Evolutionary conservation across 2,329 filamentous ascomycete species (phyloP).

Genomic region (Colletotrichum neosansevieriae): DNA sequence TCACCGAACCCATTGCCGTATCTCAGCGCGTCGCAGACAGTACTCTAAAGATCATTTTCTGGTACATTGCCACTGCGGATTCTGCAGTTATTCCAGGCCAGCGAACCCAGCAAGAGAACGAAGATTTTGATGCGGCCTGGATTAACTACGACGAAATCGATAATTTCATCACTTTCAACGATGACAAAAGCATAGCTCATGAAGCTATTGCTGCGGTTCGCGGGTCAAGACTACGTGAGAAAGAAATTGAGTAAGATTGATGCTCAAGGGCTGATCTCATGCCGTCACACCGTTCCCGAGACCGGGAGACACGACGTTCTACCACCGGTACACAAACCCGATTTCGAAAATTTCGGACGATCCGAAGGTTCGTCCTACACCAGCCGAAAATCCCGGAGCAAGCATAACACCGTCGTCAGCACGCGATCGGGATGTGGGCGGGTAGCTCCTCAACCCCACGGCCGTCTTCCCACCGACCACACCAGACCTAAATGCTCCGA

Average conservation of each 20-base stretch:
- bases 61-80: not conserved
- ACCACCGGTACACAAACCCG: not conserved
- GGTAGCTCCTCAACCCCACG: not conserved
- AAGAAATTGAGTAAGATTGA: too few relatives aligned
- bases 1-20: constrained; percentile 4
- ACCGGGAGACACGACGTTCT: not conserved
- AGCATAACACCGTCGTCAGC: constrained; percentile 14
- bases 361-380: not conserved
- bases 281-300: not conserved
- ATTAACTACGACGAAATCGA: not conserved
- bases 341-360: not conserved
- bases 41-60: not conserved
- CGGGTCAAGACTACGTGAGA: not conserved
- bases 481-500: not conserved
- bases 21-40: not conserved
- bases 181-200: not conserved
- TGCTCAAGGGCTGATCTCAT: not conserved
- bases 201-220: not conserved
- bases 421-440: constrained; percentile 29
- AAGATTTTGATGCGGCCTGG: constrained; percentile 1
- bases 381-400: not conserved
- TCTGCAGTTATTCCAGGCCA: not conserved
- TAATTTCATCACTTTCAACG: not conserved
- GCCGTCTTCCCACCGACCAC: not conserved
- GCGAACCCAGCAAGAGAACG: not conserved